Evolutionary conservation across 306 rosid species (phyloP), one percentile per base, ranked within the genome.

Genomic region (Mimosa pudica): DNA sequence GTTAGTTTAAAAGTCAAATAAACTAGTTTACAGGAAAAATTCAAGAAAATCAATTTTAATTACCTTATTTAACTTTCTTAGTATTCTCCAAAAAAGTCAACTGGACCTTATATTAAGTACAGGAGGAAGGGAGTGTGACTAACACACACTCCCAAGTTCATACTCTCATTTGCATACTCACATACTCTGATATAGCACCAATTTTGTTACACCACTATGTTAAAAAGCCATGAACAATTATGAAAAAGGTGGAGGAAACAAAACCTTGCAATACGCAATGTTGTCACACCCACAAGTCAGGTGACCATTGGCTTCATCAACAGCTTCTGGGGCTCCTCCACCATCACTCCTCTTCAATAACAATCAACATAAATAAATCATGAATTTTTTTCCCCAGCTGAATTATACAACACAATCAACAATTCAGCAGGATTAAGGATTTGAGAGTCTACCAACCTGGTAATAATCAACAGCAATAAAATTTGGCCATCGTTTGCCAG

Each of bases 251-350:
- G 46, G 79, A 44, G 77, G 82, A 73, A 73, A 58, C 42, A 76
- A 64, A 73, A 96, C 99, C 99, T 91, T 96, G 98, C 99, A 96
- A 82, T 88, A 96, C 49, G 96, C 90, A 75, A 96, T 91, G 87
- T 41, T 90, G 69, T 82, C 94, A 82, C 99, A 96, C 3, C 99
- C 99, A 73, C 99, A 93, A 60, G 96, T 88, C 81, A 93, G 89
- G 76, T 91, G 99, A 47, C 99, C 99, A 18, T 89, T 96, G 38
- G 97, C 94, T 86, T 81, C 81, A 85, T 96, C 98, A 81, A 91
- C 97, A 3, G 94, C 97, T 81, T 93, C 90, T n/a, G 98, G 75
- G 73, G 96, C 97, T 77, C 99, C 99, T 61, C 98, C 96, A 1
- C 99, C 99, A 70, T 96, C 99, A 84, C 79, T 96, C 71, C 86